Base-by-base conservation (phyloP, 208 protist species). In the Vickermania ingenoplastis region DNA sequence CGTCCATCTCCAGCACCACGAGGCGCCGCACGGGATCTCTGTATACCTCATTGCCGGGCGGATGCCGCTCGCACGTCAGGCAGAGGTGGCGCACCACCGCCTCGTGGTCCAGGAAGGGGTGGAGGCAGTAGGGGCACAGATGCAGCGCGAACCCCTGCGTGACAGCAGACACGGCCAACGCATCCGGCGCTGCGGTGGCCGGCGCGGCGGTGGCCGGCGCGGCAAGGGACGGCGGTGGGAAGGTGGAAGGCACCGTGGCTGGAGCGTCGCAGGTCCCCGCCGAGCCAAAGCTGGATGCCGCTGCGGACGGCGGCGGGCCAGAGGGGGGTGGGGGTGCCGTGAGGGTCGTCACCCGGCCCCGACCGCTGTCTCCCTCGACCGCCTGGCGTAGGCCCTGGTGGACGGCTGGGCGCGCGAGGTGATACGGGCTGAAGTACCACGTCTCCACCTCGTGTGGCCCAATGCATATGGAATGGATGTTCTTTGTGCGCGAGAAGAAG, bases 371-470 rank as follows among this genome's bases (percentile, higher is more conserved):
- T 36, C 64, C 69, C 58, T 86, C 67, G 41, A 82, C 71, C 31
- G 75, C 77, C 21, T 68, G 63, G 51, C 78, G 51, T 27, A 90
- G 69, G 0, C 69, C 63, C 61, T 81, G 78, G 59, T 75, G 75
- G 63, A 92, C 81, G 63, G 73, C 67, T 7, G 86, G 83, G 1
- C 83, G 73, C 13, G 86, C 81, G n/a, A 90, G 67, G 69, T 88
- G 97, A 64, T 98, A 99, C 0, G 98, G 98, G 23, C 92, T 96
- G 62, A 97, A 99, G 80, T 99, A 99, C 97, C 98, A 99, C 30
- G 96, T 84, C 51, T 98, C 89, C 41, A 99, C 86, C 66, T 94
- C 86, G 61, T 97, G 96, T 7, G 83, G 76, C 0, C 97, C 97
- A 55, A 99, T 89, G 68, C 96, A 94, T 55, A 99, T 91, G 2